Percentiles rank a stretch among this genome's conserved stretches.
Evolutionary conservation across 192 early-diverging fungal species (phyloP).

Genomic region (Mortierella hygrophila): DNA sequence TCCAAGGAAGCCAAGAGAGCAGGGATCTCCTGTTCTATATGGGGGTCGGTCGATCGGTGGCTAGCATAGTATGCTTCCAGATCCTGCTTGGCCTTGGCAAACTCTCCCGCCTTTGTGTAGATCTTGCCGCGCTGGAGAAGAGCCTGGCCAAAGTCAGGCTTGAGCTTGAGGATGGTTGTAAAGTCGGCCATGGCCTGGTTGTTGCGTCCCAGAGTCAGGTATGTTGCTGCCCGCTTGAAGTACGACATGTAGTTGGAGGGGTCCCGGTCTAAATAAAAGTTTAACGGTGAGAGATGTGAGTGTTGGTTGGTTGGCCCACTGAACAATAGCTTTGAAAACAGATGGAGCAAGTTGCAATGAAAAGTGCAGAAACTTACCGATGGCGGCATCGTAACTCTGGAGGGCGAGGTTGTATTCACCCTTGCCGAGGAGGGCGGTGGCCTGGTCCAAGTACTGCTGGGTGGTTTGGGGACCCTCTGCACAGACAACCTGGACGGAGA

Average conservation of each 20-base stretch:
- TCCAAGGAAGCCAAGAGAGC: slow-evolving; percentile 54
- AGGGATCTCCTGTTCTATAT: slow-evolving; percentile 40
- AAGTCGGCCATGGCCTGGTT: slow-evolving; percentile 87
- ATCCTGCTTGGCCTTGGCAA: slow-evolving; percentile 73
- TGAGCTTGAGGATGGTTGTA: slow-evolving; percentile 79
- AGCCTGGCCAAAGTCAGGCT: slow-evolving; percentile 85
- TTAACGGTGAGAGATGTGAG: neutral
- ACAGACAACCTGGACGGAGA: slow-evolving; percentile 33
- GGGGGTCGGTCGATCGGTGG: slow-evolving; percentile 49
- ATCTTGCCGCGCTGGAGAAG: slow-evolving; percentile 81
- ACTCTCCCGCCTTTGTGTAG: slow-evolving; percentile 75
- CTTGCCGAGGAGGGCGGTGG: slow-evolving; percentile 48
- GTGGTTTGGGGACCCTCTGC: slow-evolving; percentile 48
- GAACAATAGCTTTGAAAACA: neutral
- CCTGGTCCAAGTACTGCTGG: slow-evolving; percentile 61
- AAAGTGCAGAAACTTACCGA: slow-evolving; percentile 59
- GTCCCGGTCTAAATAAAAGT: slow-evolving; percentile 67
- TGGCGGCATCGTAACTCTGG: slow-evolving; percentile 72
- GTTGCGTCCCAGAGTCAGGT: slow-evolving; percentile 80
- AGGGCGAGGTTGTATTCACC: slow-evolving; percentile 72
- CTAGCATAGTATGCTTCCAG: slow-evolving; percentile 57
- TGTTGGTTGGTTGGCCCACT: neutral
- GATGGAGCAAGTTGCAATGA: neutral
- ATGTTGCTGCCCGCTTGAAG: slow-evolving; percentile 88
- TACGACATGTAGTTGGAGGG: slow-evolving; percentile 88